phyloP scores from a whole-genome alignment of 306 rosid genomes.

The Cucumis melo region DNA sequence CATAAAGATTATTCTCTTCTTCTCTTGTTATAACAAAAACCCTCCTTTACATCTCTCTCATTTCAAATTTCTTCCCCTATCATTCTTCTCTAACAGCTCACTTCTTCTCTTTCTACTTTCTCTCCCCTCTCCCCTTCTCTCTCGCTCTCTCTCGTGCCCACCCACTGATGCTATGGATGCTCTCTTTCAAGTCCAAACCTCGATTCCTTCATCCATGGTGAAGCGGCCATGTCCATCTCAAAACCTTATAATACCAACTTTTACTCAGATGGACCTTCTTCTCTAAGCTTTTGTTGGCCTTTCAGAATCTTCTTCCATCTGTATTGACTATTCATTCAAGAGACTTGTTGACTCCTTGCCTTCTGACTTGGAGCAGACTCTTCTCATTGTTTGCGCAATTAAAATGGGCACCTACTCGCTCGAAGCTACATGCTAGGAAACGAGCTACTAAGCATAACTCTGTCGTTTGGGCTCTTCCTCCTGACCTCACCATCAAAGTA shows the following conservation, averaged over 20 bases:
- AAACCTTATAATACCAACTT: constrained; percentile 42
- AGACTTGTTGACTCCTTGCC: constrained; percentile 50
- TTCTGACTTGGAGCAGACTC: constrained; percentile 45
- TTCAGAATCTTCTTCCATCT: constrained; percentile 33
- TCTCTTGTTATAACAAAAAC: too few relatives aligned
- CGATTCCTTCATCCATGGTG: constrained; percentile 45
- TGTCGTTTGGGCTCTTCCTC: constrained; percentile 69
- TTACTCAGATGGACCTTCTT: constrained; percentile 25
- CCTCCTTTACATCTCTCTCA: too few relatives aligned
- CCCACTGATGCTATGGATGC: constrained; percentile 49
- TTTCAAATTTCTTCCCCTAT: too few relatives aligned
- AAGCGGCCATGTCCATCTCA: constrained; percentile 85
- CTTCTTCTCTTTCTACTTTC: too few relatives aligned
- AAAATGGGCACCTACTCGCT: constrained; percentile 59
- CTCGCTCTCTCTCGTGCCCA: constrained; percentile 11
- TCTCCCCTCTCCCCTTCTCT: background rate
- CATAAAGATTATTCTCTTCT: too few relatives aligned
- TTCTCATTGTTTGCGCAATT: constrained; percentile 75
- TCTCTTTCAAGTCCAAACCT: constrained; percentile 24
- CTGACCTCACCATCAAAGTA: constrained; percentile 90
- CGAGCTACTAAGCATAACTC: constrained; percentile 83
- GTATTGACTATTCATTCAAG: constrained; percentile 69
- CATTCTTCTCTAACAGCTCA: too few relatives aligned
- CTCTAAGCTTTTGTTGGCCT: constrained; percentile 45
- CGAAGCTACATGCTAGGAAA: constrained; percentile 55